These are phyloP conservation scores for Cyclospora cayetanensis DNA, from an alignment of 169 alveolate genomes.

Conservation along the genomic window DNA sequence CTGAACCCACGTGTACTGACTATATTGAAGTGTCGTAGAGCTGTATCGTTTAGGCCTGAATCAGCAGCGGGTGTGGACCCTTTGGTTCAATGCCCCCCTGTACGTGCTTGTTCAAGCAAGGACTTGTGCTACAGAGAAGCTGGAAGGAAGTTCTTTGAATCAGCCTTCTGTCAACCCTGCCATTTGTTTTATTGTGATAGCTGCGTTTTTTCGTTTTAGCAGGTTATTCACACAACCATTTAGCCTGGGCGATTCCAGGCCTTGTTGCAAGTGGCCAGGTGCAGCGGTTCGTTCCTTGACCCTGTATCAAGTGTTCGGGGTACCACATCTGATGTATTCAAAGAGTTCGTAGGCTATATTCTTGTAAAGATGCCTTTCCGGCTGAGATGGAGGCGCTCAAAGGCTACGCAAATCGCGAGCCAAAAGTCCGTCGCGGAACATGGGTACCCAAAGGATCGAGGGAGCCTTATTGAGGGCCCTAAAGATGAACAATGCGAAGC, in stretches of 20 bases:
- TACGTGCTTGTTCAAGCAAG: conserved; percentile 13
- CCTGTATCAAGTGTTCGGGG: background rate
- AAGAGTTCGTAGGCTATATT: background rate
- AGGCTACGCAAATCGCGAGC: conserved; percentile 4
- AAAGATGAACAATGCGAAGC: background rate
- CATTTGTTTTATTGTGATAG: too few species aligned
- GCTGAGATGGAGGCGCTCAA: conserved; percentile 7
- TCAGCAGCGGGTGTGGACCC: background rate
- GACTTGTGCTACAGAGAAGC: background rate
- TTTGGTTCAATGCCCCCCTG: background rate
- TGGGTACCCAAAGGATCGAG: background rate
- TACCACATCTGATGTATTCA: background rate
- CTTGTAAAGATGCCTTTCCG: conserved; percentile 41
- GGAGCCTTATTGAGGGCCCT: background rate
- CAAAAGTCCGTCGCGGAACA: conserved; percentile 28
- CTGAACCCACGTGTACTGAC: background rate
- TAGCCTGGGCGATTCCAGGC: background rate
- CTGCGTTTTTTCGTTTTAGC: background rate
- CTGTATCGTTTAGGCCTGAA: background rate
- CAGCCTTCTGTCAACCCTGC: background rate
- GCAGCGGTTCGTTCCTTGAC: conserved; percentile 52
- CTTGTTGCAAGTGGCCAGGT: conserved; percentile 43
- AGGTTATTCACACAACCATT: background rate
- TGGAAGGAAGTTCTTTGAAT: background rate
- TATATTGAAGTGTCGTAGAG: background rate